phyloP scores from a whole-genome alignment of 2,329 filamentous ascomycete genomes.

The Nemania sp. region DNA sequence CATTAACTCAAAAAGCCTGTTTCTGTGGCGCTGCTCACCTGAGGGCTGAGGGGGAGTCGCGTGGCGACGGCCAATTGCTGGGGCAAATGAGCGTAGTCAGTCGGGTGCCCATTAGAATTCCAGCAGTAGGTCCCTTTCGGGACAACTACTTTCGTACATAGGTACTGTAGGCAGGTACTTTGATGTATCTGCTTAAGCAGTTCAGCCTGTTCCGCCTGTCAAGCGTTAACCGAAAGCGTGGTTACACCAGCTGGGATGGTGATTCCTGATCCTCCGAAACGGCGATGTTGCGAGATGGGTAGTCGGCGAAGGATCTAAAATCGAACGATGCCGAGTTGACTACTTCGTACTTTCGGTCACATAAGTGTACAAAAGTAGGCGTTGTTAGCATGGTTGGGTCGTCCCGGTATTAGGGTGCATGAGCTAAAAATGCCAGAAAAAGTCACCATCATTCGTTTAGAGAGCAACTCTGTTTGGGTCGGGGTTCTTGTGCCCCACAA shows the following conservation, averaged over 20 bases:
- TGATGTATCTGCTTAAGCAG: background rate
- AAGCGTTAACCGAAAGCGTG: background rate
- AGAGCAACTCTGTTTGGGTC: conserved; percentile 7
- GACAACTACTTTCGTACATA: no score
- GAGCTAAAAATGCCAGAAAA: background rate
- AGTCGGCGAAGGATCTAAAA: background rate
- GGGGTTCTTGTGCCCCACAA: conserved; percentile 1
- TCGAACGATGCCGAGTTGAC: background rate
- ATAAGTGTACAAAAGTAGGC: no score
- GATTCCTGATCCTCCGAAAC: background rate
- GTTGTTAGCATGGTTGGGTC: background rate
- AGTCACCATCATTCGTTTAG: background rate
- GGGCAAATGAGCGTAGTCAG: no score
- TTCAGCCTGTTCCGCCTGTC: background rate
- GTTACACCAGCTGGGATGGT: background rate
- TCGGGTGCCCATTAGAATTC: no score
- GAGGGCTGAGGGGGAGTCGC: no score
- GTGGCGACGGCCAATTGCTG: no score
- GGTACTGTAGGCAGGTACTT: no score
- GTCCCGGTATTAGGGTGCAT: background rate
- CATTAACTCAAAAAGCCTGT: no score
- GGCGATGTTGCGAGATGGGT: background rate
- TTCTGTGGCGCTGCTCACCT: no score
- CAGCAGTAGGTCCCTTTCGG: no score
- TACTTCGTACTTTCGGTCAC: background rate